Evolutionary conservation across 2,329 filamentous ascomycete genomes (phyloP), one percentile per base, ranked within the genome.

Genomic region (Phialophora tarda): DNA sequence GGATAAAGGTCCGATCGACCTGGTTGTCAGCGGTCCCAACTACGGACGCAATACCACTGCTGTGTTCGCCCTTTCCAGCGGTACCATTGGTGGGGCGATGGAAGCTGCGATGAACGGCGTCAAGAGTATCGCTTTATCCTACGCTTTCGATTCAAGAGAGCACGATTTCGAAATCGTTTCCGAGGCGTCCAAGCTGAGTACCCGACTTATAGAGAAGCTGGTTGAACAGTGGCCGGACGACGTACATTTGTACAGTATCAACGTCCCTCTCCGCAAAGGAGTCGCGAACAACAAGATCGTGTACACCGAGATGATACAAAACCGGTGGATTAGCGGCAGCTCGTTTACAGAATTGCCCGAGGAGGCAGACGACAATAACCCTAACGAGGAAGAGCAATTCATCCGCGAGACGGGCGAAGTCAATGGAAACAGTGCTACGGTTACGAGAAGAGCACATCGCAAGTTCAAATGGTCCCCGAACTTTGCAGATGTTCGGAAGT

Each of bases 401-500:
- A 89, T 96, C 69, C 85, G 93, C 55, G 86, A 90, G 75, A 86
- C 85, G 23, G 86, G 88, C 63, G 83, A 83, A 24, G 77, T 78
- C 66, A 68, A 75, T 50, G 28, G 71, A 66, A 38, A 44, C 30
- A 54, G 70, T 54, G 71, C 66, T 23, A 12, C 21, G 51, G 70
- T 59, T 41, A 69, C 64, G 71, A 75, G 54, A 76, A 89, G 92
- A 76, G 85, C 82, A 63, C 92, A 96, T 78, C 92, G 91, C 77
- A 91, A 96, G 78, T 98, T 97, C 83, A 96, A 94, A 79, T 98
- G 95, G 95, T 88, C 91, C 56, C 95, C 94, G 2, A 87, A 87
- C 69, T 95, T 98, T 78, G 84, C 86, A 38, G 93, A 96, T 78
- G 92, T 98, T 2, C 92, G 92, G 78, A 87, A 90, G 75, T 93